Percentiles rank a stretch among this genome's conserved stretches.
Evolutionary conservation across 176 grass and related monocot genomes (phyloP).

Genomic region (Elaeis guineensis): DNA sequence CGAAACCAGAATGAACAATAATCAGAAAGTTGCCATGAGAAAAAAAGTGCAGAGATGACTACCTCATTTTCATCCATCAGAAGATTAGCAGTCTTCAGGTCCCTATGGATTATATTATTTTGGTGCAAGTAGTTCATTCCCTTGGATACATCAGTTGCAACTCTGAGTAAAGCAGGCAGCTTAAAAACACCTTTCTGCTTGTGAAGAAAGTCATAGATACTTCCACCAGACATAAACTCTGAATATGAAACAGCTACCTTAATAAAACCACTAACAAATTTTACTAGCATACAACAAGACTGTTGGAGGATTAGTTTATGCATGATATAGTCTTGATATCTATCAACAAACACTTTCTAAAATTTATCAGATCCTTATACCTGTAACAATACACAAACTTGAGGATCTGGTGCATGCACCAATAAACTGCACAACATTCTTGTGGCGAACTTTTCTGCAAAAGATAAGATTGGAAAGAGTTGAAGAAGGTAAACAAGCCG

Average conservation of each 20-base stretch:
- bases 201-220: conserved; percentile 63
- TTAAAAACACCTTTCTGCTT: conserved; percentile 56
- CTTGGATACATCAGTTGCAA: conserved; percentile 61
- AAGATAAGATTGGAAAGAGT: conserved; percentile 8
- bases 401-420: conserved; percentile 73
- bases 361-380: conserved; percentile 22
- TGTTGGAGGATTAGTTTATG: too few species aligned
- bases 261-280: too few species aligned
- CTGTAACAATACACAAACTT: conserved; percentile 68
- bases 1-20: too few species aligned
- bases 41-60: not conserved
- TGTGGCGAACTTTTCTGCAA: conserved; percentile 76
- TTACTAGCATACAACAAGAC: too few species aligned
- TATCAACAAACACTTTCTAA: too few species aligned
- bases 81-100: conserved; percentile 84
- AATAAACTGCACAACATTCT: conserved; percentile 78
- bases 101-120: conserved; percentile 77
- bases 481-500: not conserved
- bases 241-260: conserved; percentile 7
- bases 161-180: conserved; percentile 48
- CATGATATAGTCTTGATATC: too few species aligned
- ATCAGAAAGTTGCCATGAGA: too few species aligned
- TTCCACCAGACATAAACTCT: conserved; percentile 84
- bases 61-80: conserved; percentile 88
- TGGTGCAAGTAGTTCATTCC: conserved; percentile 88